phyloP scores from a whole-genome alignment of 176 grass and related monocot species.

The Phyllostachys edulis region DNA sequence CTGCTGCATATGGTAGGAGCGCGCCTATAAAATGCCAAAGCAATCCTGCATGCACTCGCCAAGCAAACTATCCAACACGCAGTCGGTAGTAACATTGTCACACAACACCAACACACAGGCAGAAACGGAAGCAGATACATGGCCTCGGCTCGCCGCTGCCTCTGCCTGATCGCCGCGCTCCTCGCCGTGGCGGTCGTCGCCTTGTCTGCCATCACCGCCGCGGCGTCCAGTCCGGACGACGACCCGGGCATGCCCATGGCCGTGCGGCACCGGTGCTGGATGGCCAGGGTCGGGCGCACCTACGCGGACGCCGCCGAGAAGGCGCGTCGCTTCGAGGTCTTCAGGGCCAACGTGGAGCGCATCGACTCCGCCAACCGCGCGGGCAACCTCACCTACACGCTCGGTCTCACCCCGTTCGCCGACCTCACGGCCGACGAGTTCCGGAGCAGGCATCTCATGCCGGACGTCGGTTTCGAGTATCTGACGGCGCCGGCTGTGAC shows the following conservation, averaged over 20 bases:
- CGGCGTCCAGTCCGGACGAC: no score
- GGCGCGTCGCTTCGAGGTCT: constrained; percentile 22
- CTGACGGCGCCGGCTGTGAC: no score
- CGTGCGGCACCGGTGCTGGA: constrained; percentile 36
- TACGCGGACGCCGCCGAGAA: constrained; percentile 46
- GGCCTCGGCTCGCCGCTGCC: constrained; percentile 21
- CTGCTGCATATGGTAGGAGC: no score
- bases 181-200: neutral
- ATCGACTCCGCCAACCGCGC: constrained; percentile 35
- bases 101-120: no score
- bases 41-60: no score
- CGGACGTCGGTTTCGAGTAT: no score
- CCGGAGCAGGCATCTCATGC: neutral
- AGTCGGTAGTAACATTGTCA: no score
- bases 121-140: neutral
- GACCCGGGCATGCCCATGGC: neutral
- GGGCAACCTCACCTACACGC: constrained; percentile 22
- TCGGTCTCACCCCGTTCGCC: constrained; percentile 39
- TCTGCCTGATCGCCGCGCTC: neutral
- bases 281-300: constrained; percentile 29
- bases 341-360: constrained; percentile 31
- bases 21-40: no score
- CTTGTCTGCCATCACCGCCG: no score
- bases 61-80: no score
- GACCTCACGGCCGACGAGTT: constrained; percentile 56